phyloP scores from a whole-genome alignment of 169 alveolate genomes.

The Plasmodium berghei region DNA sequence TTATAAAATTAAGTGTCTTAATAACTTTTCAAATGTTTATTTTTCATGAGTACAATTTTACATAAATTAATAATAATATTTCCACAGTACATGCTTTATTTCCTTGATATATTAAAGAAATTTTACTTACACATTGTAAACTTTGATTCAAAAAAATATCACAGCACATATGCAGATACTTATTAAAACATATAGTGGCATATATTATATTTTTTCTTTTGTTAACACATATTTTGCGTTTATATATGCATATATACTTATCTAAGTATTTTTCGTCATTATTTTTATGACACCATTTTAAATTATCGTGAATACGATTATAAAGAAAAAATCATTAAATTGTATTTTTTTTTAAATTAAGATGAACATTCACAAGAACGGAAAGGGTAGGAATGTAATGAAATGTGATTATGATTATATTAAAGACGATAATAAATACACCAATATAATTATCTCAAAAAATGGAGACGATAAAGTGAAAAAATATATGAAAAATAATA shows the following conservation, averaged over 20 bases:
- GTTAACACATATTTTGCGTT: no score
- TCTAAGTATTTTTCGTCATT: no score
- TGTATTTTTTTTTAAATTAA: conserved; percentile 18
- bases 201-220: no score
- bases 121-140: no score
- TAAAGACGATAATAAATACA: conserved; percentile 17
- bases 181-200: no score
- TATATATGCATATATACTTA: no score
- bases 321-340: conserved; percentile 4
- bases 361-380: conserved; percentile 22
- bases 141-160: no score
- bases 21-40: background rate
- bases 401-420: conserved; percentile 18
- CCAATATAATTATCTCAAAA: background rate
- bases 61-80: background rate
- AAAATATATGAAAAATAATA: background rate
- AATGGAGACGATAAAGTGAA: conserved; percentile 24
- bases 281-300: no score
- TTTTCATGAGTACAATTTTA: background rate
- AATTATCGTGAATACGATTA: no score
- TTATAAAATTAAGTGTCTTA: conserved; percentile 1
- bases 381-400: conserved; percentile 10
- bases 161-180: no score
- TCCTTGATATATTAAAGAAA: no score
- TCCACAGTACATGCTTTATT: background rate